Percentiles rank a stretch among this genome's conserved stretches.
These are phyloP conservation scores for Yamadazyma triangularis DNA, from an alignment of 1,139 yeast genomes.

Conservation along the genomic window DNA sequence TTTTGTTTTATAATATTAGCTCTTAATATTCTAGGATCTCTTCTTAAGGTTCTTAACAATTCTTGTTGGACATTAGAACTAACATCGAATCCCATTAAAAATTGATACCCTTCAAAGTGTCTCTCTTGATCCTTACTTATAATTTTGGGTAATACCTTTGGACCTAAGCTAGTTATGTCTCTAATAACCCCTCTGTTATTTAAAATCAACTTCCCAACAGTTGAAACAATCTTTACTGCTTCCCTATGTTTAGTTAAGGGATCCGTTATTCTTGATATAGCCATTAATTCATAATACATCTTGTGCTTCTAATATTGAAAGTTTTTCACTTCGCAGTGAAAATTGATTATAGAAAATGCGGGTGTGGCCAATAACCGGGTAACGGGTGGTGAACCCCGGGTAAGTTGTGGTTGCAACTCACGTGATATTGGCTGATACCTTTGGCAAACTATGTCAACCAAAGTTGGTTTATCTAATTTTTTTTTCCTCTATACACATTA, in stretches of 20 bases:
- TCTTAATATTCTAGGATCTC: constrained; percentile 88
- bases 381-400: too few relatives aligned
- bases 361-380: too few relatives aligned
- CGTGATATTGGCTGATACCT: too few relatives aligned
- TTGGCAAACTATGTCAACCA: too few relatives aligned
- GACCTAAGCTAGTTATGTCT: constrained; percentile 75
- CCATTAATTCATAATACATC: constrained; percentile 89
- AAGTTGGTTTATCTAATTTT: too few relatives aligned
- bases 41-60: constrained; percentile 70
- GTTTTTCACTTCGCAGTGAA: too few relatives aligned
- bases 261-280: constrained; percentile 76
- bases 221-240: constrained; percentile 68
- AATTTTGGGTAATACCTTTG: constrained; percentile 72
- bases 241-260: constrained; percentile 53
- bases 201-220: constrained; percentile 78
- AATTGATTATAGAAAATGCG: too few relatives aligned
- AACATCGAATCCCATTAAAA: constrained; percentile 80
- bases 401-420: too few relatives aligned
- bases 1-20: constrained; percentile 70
- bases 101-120: constrained; percentile 88
- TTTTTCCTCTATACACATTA: too few relatives aligned
- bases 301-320: too few relatives aligned
- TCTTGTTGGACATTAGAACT: constrained; percentile 85
- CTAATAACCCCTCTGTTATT: constrained; percentile 91
- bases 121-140: constrained; percentile 83